phyloP scores from a whole-genome alignment of 257 asterid genomes.

The Nicotiana tabacum region DNA sequence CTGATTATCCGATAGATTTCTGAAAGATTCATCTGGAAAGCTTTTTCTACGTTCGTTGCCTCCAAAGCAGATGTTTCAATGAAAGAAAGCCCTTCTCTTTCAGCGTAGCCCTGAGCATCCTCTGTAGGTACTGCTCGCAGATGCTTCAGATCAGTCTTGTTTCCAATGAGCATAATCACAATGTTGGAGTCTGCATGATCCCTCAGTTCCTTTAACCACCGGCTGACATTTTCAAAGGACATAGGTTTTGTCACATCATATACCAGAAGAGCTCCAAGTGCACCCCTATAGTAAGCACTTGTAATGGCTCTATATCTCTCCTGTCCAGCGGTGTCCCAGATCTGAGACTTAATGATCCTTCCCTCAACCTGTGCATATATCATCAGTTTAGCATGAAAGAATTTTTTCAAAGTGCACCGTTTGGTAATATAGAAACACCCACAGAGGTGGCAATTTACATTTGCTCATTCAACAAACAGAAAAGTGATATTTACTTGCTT shows the following conservation, averaged over 20 bases:
- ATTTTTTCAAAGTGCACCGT: neutral
- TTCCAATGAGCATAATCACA: conserved; percentile 15
- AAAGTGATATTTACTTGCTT: neutral
- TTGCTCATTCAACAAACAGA: neutral
- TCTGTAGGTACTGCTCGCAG: conserved; percentile 13
- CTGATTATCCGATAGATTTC: conserved; percentile 16
- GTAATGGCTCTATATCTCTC: conserved; percentile 15
- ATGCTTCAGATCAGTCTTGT: conserved; percentile 16
- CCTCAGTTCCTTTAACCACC: conserved; percentile 15
- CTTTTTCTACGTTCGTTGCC: conserved; percentile 13
- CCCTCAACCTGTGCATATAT: conserved; percentile 5
- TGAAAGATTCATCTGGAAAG: conserved; percentile 14
- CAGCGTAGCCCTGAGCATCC: conserved; percentile 15
- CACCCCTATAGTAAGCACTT: conserved; percentile 17
- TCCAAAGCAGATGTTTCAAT: conserved; percentile 17
- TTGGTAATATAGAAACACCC: neutral
- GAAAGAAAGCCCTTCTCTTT: conserved; percentile 17
- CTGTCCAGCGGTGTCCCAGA: conserved; percentile 16
- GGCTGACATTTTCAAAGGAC: conserved; percentile 13
- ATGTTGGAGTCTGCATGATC: conserved; percentile 15
- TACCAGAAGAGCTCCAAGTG: conserved; percentile 15
- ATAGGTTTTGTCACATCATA: conserved; percentile 16
- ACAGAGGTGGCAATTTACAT: neutral
- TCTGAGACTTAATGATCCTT: conserved; percentile 15
- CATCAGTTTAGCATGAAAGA: neutral